Conservation (phyloP, 768 basidiomycete genomes). For the Calocera viscosa region DNA sequence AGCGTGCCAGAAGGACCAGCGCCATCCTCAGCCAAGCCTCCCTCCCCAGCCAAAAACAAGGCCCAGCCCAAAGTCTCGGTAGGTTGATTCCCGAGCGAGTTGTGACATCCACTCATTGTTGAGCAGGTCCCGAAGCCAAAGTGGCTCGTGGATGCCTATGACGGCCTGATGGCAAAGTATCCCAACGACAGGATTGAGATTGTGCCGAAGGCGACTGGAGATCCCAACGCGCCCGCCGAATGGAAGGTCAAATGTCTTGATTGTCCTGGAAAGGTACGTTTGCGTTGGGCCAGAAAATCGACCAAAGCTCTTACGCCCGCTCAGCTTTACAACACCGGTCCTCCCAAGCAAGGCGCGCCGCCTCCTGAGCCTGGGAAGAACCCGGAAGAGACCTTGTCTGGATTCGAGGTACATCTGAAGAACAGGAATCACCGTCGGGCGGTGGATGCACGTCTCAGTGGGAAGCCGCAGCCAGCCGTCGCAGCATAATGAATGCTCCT, state of each 20-base stretch:
- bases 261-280: constrained; percentile 77
- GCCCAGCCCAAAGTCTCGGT: neutral
- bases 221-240: constrained; percentile 45
- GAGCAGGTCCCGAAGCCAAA: constrained; percentile 38
- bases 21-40: neutral
- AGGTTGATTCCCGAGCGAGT: neutral
- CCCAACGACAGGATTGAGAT: constrained; percentile 75
- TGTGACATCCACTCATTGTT: neutral
- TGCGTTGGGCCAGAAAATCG: neutral
- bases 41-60: neutral
- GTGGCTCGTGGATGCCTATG: constrained; percentile 62
- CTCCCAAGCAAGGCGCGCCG: constrained; percentile 22
- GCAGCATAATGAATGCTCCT: too few species aligned
- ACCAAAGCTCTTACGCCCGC: neutral
- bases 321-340: constrained; percentile 83
- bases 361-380: constrained; percentile 3
- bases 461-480: neutral
- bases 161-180: constrained; percentile 55
- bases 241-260: constrained; percentile 88
- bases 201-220: constrained; percentile 42
- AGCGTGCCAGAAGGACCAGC: constrained; percentile 30
- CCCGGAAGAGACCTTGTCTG: constrained; percentile 59
- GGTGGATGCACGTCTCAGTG: constrained; percentile 45
- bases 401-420: constrained; percentile 87
- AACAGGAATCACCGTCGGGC: constrained; percentile 68